These are phyloP conservation scores for Kingdonia uniflora DNA, from an alignment of 164 flowering plant genomes.

Conservation along the genomic window DNA sequence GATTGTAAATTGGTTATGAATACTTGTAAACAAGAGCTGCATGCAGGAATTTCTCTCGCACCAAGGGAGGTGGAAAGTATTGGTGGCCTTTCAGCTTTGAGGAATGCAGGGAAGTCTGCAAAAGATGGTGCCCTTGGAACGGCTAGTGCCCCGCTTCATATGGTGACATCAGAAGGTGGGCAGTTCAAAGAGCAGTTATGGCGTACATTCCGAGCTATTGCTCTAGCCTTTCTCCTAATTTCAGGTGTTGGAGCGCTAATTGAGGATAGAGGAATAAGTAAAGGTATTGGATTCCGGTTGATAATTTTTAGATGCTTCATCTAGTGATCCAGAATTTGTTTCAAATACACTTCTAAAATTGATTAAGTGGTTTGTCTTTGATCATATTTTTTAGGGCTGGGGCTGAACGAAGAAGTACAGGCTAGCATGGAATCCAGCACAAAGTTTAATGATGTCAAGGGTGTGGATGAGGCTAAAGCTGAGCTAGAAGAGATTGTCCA, in stretches of 20 bases:
- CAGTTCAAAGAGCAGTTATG: conserved; percentile 81
- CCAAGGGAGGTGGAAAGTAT: conserved; percentile 39
- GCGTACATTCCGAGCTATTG: conserved; percentile 73
- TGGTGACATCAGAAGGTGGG: conserved; percentile 75
- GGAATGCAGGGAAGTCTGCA: conserved; percentile 53
- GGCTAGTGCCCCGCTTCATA: conserved; percentile 74
- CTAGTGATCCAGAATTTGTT: too few species aligned
- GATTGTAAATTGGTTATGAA: too few species aligned
- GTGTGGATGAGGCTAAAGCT: conserved; percentile 97
- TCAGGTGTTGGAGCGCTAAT: conserved; percentile 85
- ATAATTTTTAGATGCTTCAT: neutral
- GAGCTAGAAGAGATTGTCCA: conserved; percentile 99
- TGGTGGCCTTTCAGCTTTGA: conserved; percentile 50
- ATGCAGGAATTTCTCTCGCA: conserved; percentile 26
- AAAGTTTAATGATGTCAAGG: conserved; percentile 91
- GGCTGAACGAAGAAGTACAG: conserved; percentile 89
- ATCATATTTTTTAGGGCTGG: conserved; percentile 46
- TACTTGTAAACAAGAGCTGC: conserved; percentile 3
- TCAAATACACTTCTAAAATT: too few species aligned
- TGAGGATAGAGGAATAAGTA: conserved; percentile 80
- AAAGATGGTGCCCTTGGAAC: conserved; percentile 83
- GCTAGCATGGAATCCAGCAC: conserved; percentile 88
- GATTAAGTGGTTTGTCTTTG: too few species aligned
- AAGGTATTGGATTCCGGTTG: conserved; percentile 40
- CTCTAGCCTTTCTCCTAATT: conserved; percentile 64